phyloP scores from a whole-genome alignment of 2,329 filamentous ascomycete genomes.

The Alternaria rosae region DNA sequence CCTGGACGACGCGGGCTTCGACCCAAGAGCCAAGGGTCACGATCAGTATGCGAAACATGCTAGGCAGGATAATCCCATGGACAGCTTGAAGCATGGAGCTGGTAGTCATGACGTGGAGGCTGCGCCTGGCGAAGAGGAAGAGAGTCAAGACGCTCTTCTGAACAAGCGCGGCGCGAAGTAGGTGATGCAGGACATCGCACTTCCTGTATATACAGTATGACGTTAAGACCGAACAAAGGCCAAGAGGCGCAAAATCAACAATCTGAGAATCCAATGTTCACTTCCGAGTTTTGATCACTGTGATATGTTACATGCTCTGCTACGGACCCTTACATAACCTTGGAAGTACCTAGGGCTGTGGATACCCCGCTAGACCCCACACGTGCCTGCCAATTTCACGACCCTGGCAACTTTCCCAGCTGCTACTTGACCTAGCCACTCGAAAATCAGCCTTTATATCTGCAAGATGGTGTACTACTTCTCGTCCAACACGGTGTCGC shows the following conservation, averaged over 20 bases:
- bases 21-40: slow-evolving; percentile 35
- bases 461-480: slow-evolving; percentile 90
- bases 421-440: not conserved
- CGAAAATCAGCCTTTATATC: not conserved
- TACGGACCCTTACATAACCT: slow-evolving; percentile 9
- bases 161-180: slow-evolving; percentile 34
- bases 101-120: slow-evolving; percentile 28
- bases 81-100: slow-evolving; percentile 22
- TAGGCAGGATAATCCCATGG: slow-evolving; percentile 24
- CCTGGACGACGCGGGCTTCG: slow-evolving; percentile 31
- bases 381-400: slow-evolving; percentile 38
- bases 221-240: not conserved
- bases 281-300: not conserved
- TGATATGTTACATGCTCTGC: not conserved
- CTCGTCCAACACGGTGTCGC: slow-evolving; percentile 82
- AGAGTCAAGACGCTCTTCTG: slow-evolving; percentile 33
- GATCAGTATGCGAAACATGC: slow-evolving; percentile 33
- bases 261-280: not conserved
- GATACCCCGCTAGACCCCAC: slow-evolving; percentile 39
- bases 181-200: not conserved
- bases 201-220: not conserved
- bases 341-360: not conserved
- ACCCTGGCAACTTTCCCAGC: slow-evolving; percentile 7
- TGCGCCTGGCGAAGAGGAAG: slow-evolving; percentile 38
- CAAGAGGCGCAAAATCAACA: not conserved